Evolutionary conservation across 768 basidiomycete genomes (phyloP), one percentile per base, ranked within the genome.

Genomic region (Auricularia sp.): DNA sequence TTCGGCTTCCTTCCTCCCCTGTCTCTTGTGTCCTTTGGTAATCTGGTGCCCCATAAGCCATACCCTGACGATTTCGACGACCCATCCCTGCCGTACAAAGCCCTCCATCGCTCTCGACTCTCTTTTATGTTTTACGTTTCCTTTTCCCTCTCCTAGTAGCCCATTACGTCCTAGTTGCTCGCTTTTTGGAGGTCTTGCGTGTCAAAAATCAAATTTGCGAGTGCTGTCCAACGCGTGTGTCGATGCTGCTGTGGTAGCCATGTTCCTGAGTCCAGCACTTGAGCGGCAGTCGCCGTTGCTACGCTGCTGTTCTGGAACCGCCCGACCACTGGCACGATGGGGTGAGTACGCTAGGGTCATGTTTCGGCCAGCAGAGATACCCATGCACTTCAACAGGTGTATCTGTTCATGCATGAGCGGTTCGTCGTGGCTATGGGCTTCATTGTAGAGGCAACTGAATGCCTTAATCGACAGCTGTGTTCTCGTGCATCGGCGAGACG

Each of bases 401-500:
- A 66, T 69, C 2, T 18, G 3, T 33, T 61, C 47, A 3, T 61
- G 65, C 33, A 62, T 42, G 42, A 53, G 6, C 61, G 77, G 77
- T 29, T 12, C 8, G 10, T 43, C 29, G 29, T 29, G 29, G 29
- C 29, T 29, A 29, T 29, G 29, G 29, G 29, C 29, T 29, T 29
- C 29, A 29, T 29, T 29, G 29, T 29, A 29, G 29, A 29, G 29
- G 29, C 29, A 29, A 29, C 29, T 29, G 29, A 29, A 29, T 29
- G 29, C 29, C 29, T 29, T 29, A 29, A 29, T 29, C 29, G 29
- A 29, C 36, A 51, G 66, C 62, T n/a, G 74, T 81, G 44, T 74
- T 82, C 65, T 70, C 68, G 62, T 82, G 82, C 65, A 78, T 82
- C 39, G 80, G 77, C 4, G 80, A 73, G 18, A 70, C 71, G 11